Conservation (phyloP, 2,329 filamentous ascomycete species). For the Trichoderma breve region DNA sequence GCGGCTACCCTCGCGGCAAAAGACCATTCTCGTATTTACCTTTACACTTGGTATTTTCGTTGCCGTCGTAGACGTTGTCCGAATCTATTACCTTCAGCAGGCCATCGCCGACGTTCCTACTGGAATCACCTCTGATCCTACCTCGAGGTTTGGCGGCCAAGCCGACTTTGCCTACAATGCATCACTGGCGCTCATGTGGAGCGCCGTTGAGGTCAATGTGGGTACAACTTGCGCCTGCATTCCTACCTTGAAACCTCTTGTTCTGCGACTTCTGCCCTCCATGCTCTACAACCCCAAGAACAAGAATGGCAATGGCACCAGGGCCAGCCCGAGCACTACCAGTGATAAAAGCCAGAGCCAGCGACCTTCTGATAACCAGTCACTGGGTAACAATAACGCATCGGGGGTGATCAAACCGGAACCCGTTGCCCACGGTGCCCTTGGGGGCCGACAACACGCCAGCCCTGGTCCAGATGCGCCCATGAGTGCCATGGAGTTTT, state of each 20-base stretch:
- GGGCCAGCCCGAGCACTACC: conserved; percentile 27
- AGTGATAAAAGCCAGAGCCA: conserved; percentile 31
- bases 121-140: conserved; percentile 35
- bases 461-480: background rate
- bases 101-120: conserved; percentile 53
- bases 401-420: conserved; percentile 27
- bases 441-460: background rate
- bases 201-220: conserved; percentile 83
- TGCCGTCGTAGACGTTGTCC: conserved; percentile 80
- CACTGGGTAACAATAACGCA: conserved; percentile 25
- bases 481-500: conserved; percentile 43
- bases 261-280: conserved; percentile 60
- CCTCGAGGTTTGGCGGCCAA: conserved; percentile 50
- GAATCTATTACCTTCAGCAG: conserved; percentile 85
- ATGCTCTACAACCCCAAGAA: conserved; percentile 53
- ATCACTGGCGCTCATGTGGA: conserved; percentile 89
- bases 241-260: conserved; percentile 85
- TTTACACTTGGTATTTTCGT: conserved; percentile 88
- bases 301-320: conserved; percentile 39
- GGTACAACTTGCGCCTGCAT: conserved; percentile 89
- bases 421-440: conserved; percentile 23
- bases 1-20: conserved; percentile 80
- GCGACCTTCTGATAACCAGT: conserved; percentile 32
- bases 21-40: conserved; percentile 80
- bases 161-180: conserved; percentile 68